Percentiles rank a stretch among this genome's conserved stretches.
These are phyloP conservation scores for Podospora tetraspora DNA, from an alignment of 495 filamentous ascomycete species.

Conservation along the genomic window DNA sequence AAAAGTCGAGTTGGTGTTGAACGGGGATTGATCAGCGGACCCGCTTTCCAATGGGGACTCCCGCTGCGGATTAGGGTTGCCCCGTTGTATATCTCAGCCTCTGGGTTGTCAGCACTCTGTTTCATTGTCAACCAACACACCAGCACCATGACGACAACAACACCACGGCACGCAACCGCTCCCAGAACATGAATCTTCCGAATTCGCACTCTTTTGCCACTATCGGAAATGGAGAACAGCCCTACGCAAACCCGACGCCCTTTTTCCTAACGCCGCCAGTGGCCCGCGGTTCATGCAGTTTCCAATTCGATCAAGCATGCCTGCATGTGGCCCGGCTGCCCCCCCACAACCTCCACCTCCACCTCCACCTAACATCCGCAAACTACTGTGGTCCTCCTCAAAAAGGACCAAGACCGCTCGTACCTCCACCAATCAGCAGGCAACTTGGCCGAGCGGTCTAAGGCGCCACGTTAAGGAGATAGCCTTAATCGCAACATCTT, in stretches of 20 bases:
- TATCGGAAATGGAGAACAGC: background rate
- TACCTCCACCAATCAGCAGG: background rate
- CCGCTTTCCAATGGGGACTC: background rate
- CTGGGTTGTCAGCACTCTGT: background rate
- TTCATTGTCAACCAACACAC: background rate
- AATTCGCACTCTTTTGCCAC: background rate
- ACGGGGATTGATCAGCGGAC: background rate
- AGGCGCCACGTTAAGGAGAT: background rate
- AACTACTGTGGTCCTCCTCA: background rate
- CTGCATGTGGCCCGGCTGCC: too few species aligned
- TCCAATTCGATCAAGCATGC: background rate
- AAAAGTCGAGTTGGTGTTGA: background rate
- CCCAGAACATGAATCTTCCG: background rate
- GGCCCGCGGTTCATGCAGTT: too few species aligned
- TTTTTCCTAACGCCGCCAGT: background rate
- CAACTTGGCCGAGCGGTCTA: background rate
- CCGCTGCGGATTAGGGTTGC: background rate
- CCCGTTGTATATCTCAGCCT: background rate
- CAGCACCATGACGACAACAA: background rate
- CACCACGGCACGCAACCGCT: background rate
- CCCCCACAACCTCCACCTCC: too few species aligned
- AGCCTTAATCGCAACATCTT: background rate
- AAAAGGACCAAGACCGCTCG: background rate
- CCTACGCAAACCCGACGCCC: background rate
- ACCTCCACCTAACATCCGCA: background rate